Conservation (phyloP, 257 asterid species). For the Galeopsis tetrahit region DNA sequence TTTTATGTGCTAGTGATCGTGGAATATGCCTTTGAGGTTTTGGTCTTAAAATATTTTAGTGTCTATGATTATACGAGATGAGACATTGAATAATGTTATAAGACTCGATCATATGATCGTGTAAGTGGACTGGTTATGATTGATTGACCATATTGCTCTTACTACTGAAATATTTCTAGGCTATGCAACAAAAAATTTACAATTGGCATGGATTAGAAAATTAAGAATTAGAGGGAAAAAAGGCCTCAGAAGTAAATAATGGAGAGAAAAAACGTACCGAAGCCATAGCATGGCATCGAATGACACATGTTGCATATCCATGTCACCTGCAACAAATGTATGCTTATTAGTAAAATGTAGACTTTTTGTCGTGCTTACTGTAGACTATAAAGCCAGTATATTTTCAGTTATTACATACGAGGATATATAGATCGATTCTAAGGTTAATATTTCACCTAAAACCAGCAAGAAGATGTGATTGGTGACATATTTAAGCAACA, state of each 20-base stretch:
- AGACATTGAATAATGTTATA: no score
- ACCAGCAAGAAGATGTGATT: no score
- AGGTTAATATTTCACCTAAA: neutral
- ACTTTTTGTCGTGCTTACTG: no score
- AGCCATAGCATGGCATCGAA: conserved; percentile 36
- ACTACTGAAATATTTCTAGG: neutral
- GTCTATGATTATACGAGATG: no score
- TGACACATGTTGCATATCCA: conserved; percentile 42
- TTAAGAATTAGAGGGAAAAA: neutral
- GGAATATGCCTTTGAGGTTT: no score
- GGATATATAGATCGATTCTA: neutral
- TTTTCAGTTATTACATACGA: neutral
- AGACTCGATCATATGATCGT: no score
- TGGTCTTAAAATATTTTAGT: no score
- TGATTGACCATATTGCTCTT: neutral
- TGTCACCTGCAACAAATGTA: conserved; percentile 35
- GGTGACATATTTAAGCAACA: conserved; percentile 10
- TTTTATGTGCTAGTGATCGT: no score
- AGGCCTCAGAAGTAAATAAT: neutral
- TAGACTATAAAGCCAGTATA: no score
- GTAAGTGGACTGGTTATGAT: neutral
- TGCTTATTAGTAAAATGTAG: neutral
- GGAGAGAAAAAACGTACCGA: conserved; percentile 30
- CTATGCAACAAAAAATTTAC: neutral
- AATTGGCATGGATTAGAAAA: neutral